Evolutionary conservation across 176 grass and related monocot genomes (phyloP).

Genomic region (Secale cereale): DNA sequence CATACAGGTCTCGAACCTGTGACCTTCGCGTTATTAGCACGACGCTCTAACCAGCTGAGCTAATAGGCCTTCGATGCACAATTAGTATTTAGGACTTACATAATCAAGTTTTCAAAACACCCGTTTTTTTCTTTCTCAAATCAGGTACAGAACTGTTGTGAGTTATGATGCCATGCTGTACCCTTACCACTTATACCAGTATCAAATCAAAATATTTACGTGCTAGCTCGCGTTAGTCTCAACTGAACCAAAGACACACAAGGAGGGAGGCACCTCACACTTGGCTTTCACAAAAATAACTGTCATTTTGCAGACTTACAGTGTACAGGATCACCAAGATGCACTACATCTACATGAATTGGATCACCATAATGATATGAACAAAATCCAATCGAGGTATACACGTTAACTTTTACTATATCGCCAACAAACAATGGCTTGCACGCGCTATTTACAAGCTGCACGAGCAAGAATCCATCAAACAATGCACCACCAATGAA

Average conservation of each 20-base stretch:
- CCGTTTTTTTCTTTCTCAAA: too few relatives aligned
- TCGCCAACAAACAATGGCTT: conserved; percentile 7
- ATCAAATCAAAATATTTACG: neutral
- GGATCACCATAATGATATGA: conserved; percentile 13
- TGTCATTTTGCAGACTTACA: neutral
- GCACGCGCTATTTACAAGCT: conserved; percentile 39
- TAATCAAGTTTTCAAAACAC: too few relatives aligned
- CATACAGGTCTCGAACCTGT: conserved; percentile 92
- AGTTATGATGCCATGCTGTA: neutral
- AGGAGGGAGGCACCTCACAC: neutral
- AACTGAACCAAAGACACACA: neutral
- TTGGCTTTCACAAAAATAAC: conserved; percentile 1
- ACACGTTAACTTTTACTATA: conserved; percentile 8
- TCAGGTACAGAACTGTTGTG: too few relatives aligned
- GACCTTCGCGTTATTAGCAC: conserved; percentile 98
- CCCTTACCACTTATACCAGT: neutral
- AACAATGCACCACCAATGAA: conserved; percentile 20
- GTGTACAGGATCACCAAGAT: neutral
- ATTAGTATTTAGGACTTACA: fast-evolving
- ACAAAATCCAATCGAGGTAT: conserved; percentile 41
- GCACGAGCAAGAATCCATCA: conserved; percentile 18
- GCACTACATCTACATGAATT: conserved; percentile 18
- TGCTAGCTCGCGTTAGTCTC: neutral
- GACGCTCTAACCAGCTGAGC: conserved; percentile 94
- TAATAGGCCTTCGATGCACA: conserved; percentile 39